These are phyloP conservation scores for Auricularia auricula-judae DNA, from an alignment of 768 basidiomycete species.

Conservation along the genomic window DNA sequence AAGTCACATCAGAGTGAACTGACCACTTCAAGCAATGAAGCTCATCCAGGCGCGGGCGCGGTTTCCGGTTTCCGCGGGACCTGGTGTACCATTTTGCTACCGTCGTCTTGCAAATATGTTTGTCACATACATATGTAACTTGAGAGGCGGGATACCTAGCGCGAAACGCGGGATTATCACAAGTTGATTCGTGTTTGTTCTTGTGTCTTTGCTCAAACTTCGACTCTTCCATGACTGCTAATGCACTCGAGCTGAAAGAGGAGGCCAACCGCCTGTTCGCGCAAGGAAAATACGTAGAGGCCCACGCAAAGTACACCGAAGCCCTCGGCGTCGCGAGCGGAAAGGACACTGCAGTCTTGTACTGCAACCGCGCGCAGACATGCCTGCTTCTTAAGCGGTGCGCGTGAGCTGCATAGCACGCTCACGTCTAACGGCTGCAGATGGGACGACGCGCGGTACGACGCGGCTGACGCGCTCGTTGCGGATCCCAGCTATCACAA, in stretches of 20 bases:
- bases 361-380: slow-evolving; percentile 26
- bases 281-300: slow-evolving; percentile 22
- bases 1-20: too few relatives aligned
- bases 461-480: neutral
- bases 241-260: slow-evolving; percentile 21
- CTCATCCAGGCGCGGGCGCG: too few relatives aligned
- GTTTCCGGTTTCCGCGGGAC: too few relatives aligned
- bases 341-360: slow-evolving; percentile 10
- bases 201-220: too few relatives aligned
- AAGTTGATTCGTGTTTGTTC: too few relatives aligned
- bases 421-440: neutral
- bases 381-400: slow-evolving; percentile 9
- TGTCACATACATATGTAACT: too few relatives aligned
- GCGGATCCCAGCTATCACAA: neutral
- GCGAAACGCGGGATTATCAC: too few relatives aligned
- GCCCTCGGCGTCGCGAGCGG: slow-evolving; percentile 31
- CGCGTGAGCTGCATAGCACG: neutral
- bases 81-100: too few relatives aligned
- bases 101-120: too few relatives aligned
- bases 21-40: too few relatives aligned
- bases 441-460: neutral
- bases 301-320: slow-evolving; percentile 29
- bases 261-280: slow-evolving; percentile 30
- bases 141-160: too few relatives aligned
- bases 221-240: neutral